Base-by-base conservation (phyloP, 2,329 filamentous ascomycete species). In the Fusarium agapanthi region DNA sequence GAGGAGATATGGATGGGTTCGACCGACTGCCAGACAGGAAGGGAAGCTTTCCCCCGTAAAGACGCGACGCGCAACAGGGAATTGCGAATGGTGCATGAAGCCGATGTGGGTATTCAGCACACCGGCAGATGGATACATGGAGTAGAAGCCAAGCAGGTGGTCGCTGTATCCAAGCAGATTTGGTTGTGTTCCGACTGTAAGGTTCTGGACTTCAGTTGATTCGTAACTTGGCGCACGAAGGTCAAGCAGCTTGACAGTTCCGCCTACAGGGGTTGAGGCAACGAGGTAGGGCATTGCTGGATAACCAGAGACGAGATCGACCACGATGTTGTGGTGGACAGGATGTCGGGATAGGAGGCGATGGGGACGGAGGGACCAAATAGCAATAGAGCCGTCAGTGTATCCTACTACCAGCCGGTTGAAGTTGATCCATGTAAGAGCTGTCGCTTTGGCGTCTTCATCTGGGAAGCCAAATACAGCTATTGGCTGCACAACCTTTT, bases 351-450 rank as follows among this genome's bases (percentile, higher is more conserved):
- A 85, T 34, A 90, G 80, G 56, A 89, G 79, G 32, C 81, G 79
- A 48, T 77, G 80, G 2, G 88, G 88, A 43, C 82, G 81, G 45
- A 90, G 75, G 16, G 88, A 90, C 88, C 88, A 90, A 16, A 90
- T 80, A 26, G 84, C 83, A 40, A 90, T 81, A 26, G 86, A 88
- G 37, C 88, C 88, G 67, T 90, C 88, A 1, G 84, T 84, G 75
- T 89, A 88, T 54, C 87, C 88, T 35, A 88, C 80, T 1, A 83
- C 86, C 43, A 90, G 79, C 28, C 88, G 85, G 74, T 90, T 90
- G 70, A 84, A 83, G 65, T 85, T 86, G 38, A 86, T 79, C 88
- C 88, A 90, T 16, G 87, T 83, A 58, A 90, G 83, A 65, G 85
- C 84, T 22, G 87, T 89, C 34, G 86, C 85, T 32, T 83, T 81